Base-by-base conservation (phyloP, 257 asterid species). In the Schizonepeta tenuifolia region DNA sequence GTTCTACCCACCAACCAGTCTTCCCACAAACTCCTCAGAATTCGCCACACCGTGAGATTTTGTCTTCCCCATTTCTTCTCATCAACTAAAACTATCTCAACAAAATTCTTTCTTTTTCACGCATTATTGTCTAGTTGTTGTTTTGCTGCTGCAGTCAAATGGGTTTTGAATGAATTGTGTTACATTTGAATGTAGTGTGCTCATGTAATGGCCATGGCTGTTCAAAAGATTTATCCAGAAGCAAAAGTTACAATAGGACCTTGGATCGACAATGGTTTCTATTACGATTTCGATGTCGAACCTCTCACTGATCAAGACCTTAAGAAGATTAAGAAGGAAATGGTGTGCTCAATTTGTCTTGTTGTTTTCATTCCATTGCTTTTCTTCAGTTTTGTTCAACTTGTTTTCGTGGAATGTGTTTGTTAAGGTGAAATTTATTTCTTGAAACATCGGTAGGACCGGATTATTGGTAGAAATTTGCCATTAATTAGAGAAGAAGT, bases 121-220 rank as follows among this genome's bases (percentile, higher is more conserved):
- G 1, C 10, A 33, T 36, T 36, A 9, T 31, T 31, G 7, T 17
- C 31, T 36, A 54, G 21, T 10, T 35, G 50, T 26, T 54, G 15
- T 14, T 51, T 44, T 1, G 65, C 55, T 22, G 57, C 54, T 46
- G 26, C 9, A 17, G 10, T 60, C 14, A 55, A 18, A 9, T 55
- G n/a, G 43, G 20, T 6, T 20, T 41, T 40, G 14, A 14, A 55
- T 7, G 46, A 33, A 14, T 59, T 31, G 14, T 60, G 66, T 60
- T 7, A 10, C 18, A 56, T 4, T 58, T 38, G 4, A 69, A 21
- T 88, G 88, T 91, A 94, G 98, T 94, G 98, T 85, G 98, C 98
- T 74, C 98, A 94, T 81, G 96, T 94, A 28, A 89, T 94, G 98
- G 98, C 98, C 84, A 94, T 94, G 98, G 98, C 98, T 69, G 98